Conservation (phyloP, 805 yeast species). For the Clavispora vitiphila region DNA sequence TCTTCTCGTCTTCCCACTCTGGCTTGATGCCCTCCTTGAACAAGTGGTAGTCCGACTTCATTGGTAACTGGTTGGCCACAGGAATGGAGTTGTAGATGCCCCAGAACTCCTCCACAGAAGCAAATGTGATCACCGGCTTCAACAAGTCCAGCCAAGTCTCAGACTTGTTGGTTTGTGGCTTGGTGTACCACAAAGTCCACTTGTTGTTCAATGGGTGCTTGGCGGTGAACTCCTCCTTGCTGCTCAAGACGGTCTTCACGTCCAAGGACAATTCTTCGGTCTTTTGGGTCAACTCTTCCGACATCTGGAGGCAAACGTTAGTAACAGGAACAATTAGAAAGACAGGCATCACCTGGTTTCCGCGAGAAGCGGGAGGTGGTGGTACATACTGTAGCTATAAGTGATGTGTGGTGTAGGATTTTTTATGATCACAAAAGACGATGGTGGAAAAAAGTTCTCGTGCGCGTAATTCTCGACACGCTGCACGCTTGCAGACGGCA, state of each 20-base stretch:
- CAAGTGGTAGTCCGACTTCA: slow-evolving; percentile 90
- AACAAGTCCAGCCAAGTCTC: slow-evolving; percentile 91
- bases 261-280: slow-evolving; percentile 42
- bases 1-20: slow-evolving; percentile 94
- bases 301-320: slow-evolving; percentile 24
- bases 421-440: slow-evolving; percentile 11
- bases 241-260: slow-evolving; percentile 50
- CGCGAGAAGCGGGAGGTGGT: background rate
- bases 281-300: slow-evolving; percentile 41
- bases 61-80: slow-evolving; percentile 82
- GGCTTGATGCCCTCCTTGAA: slow-evolving; percentile 93
- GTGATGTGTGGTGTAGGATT: background rate
- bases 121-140: slow-evolving; percentile 87
- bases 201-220: slow-evolving; percentile 85
- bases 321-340: slow-evolving; percentile 1
- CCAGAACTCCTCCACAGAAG: slow-evolving; percentile 98
- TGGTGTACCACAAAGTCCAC: slow-evolving; percentile 98
- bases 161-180: slow-evolving; percentile 72
- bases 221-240: slow-evolving; percentile 60
- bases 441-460: slow-evolving; percentile 20
- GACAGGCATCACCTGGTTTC: background rate
- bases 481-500: background rate
- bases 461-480: slow-evolving; percentile 18
- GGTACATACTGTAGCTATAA: slow-evolving; percentile 1
- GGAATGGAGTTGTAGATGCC: slow-evolving; percentile 94